Percentiles rank a stretch among this genome's conserved stretches.
These are phyloP conservation scores for Phytophthora pinifolia DNA, from an alignment of 352 stramenopile genomes.

Conservation along the genomic window DNA sequence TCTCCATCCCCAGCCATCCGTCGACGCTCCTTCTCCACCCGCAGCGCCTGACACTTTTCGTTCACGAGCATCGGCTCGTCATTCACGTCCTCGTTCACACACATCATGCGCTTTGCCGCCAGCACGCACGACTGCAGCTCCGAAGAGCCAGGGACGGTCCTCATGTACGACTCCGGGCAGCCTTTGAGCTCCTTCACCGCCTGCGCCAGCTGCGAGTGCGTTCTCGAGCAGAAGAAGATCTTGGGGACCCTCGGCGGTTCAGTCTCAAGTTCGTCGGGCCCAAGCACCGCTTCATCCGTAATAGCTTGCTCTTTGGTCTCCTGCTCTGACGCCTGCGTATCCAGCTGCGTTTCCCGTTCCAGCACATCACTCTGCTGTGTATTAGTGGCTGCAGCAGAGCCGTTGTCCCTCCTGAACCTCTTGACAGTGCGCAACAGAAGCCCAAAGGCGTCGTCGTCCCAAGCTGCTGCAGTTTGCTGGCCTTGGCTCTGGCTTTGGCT, in stretches of 20 bases:
- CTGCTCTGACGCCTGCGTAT: not conserved
- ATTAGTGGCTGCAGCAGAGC: slow-evolving; percentile 14
- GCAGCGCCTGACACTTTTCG: slow-evolving; percentile 63
- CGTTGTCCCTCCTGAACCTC: slow-evolving; percentile 23
- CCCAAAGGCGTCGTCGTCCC: slow-evolving; percentile 32
- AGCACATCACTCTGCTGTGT: not conserved
- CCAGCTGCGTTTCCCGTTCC: slow-evolving; percentile 3
- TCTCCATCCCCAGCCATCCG: slow-evolving; percentile 23
- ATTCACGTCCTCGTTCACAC: slow-evolving; percentile 72
- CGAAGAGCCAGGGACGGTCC: slow-evolving; percentile 30
- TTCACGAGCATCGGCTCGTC: slow-evolving; percentile 47
- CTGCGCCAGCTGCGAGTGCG: slow-evolving; percentile 79
- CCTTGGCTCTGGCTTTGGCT: slow-evolving; percentile 2
- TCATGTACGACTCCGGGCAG: slow-evolving; percentile 57
- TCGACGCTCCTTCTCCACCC: slow-evolving; percentile 22
- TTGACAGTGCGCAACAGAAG: slow-evolving; percentile 36
- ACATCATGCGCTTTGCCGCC: slow-evolving; percentile 71
- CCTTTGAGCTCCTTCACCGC: slow-evolving; percentile 77
- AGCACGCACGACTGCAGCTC: slow-evolving; percentile 66
- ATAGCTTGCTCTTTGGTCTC: slow-evolving; percentile 5
- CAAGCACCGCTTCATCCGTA: not conserved
- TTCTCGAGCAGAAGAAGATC: slow-evolving; percentile 86
- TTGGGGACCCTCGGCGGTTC: slow-evolving; percentile 33
- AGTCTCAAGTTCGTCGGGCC: slow-evolving; percentile 1
- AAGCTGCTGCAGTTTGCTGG: slow-evolving; percentile 1